Evolutionary conservation across 495 filamentous ascomycete species (phyloP).

Genomic region (Cladorrhinum samala): DNA sequence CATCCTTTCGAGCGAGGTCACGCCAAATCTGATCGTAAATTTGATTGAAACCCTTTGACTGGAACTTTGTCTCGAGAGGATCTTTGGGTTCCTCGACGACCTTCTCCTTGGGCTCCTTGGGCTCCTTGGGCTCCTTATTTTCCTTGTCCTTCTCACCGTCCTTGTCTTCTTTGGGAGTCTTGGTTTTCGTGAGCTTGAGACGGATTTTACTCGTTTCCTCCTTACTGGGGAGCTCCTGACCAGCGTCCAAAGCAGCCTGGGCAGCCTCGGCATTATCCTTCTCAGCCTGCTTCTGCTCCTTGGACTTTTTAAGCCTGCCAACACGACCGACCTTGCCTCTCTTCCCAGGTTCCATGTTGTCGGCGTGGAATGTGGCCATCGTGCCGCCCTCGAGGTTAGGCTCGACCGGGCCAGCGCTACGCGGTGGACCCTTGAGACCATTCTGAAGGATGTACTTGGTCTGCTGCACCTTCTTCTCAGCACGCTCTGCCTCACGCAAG

Average conservation of each 20-base stretch:
- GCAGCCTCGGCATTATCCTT: slow-evolving; percentile 88
- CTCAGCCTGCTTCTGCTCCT: slow-evolving; percentile 94
- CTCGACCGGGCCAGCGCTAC: slow-evolving; percentile 67
- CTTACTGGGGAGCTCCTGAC: slow-evolving; percentile 68
- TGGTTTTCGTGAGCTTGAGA: slow-evolving; percentile 46
- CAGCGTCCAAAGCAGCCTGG: slow-evolving; percentile 75
- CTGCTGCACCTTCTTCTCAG: slow-evolving; percentile 80
- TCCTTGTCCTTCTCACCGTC: slow-evolving; percentile 40
- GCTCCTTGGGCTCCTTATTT: slow-evolving; percentile 39
- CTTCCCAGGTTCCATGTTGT: slow-evolving; percentile 53
- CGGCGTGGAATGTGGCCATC: slow-evolving; percentile 77
- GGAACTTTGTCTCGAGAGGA: slow-evolving; percentile 53
- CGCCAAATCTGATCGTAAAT: slow-evolving; percentile 99
- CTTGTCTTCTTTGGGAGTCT: slow-evolving; percentile 17
- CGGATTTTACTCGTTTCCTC: slow-evolving; percentile 60
- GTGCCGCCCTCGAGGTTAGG: slow-evolving; percentile 83
- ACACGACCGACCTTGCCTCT: slow-evolving; percentile 64
- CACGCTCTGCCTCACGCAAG: slow-evolving; percentile 72
- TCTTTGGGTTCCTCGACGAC: slow-evolving; percentile 51
- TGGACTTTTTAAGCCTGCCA: slow-evolving; percentile 74
- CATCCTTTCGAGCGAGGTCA: slow-evolving; percentile 87
- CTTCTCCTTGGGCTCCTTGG: slow-evolving; percentile 58
- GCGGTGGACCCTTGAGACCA: slow-evolving; percentile 74
- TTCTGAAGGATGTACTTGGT: slow-evolving; percentile 78
- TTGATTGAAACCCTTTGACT: slow-evolving; percentile 89